Base-by-base conservation (phyloP, 441 rosid genomes). In the Populus hybrid region DNA sequence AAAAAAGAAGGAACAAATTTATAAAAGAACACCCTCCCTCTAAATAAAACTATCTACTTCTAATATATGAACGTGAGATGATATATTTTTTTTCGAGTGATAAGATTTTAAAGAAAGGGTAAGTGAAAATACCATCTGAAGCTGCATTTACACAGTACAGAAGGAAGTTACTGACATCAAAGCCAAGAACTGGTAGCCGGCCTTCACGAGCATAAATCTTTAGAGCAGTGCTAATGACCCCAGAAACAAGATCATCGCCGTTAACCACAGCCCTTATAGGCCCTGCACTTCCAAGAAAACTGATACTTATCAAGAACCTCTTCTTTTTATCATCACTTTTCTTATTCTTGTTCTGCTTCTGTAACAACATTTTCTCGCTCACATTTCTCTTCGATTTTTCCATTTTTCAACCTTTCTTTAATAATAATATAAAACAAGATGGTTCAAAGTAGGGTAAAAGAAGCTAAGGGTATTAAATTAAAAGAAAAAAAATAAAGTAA, bases 271-370 rank as follows among this genome's bases (percentile, higher is more conserved):
- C 88, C 72, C 94, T 94, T 83, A 94, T 85, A 81, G 98, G 95
- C 23, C 97, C 98, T 2, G 97, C 88, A 79, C 97, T 94, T 9
- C 97, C 98, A 63, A 89, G 72, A 77, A 94, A 91, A 64, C 87
- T 94, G 69, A 94, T 79, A 79, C 89, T 91, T 16, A 92, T 85
- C 50, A 94, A 82, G 50, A 91, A 79, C 82, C 91, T 79, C 5
- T 82, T 86, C 57, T 83, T 87, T 70, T 82, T 80, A 35, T 61
- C 50, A 36, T 85, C 86, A 53, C 71, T 83, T 86, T 92, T 92
- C 92, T 89, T 90, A 83, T 46, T 53, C 61, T 53, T 53, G 7
- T 16, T 18, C 86, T 91, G 86, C 90, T 86, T 82, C 8, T 89
- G 86, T 84, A 91, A 75, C 96, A 89, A 87, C 75, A 30, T 67